Percentiles rank a stretch among this genome's conserved stretches.
phyloP scores from a whole-genome alignment of 345 rosid species.

The Lumnitzera littorea region DNA sequence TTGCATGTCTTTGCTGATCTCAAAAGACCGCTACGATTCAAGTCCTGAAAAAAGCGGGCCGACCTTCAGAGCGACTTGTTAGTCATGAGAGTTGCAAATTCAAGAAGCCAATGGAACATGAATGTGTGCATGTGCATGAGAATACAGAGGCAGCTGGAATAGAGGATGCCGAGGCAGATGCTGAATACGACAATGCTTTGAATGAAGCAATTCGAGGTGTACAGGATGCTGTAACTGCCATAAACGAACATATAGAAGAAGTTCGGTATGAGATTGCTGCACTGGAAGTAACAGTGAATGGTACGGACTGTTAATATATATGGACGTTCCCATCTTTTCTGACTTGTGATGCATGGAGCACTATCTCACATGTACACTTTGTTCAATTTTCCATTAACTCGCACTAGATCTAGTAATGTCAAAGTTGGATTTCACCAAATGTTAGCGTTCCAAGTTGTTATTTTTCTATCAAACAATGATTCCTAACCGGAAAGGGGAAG shows the following conservation, averaged over 20 bases:
- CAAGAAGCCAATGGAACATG: slow-evolving; percentile 60
- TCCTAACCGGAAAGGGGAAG: too few species aligned
- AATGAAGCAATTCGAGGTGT: slow-evolving; percentile 88
- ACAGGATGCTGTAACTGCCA: slow-evolving; percentile 73
- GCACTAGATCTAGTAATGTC: too few species aligned
- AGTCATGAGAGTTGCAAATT: slow-evolving; percentile 72
- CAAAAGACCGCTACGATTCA: slow-evolving; percentile 76
- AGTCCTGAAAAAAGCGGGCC: slow-evolving; percentile 77
- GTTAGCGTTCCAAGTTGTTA: too few species aligned
- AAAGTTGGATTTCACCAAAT: too few species aligned
- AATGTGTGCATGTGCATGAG: slow-evolving; percentile 78
- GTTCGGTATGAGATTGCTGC: slow-evolving; percentile 70
- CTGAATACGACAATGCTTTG: slow-evolving; percentile 69
- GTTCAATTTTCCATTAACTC: too few species aligned
- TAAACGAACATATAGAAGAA: slow-evolving; percentile 79
- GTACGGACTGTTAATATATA: not conserved
- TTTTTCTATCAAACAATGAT: too few species aligned
- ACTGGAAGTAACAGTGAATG: slow-evolving; percentile 33
- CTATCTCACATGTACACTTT: too few species aligned
- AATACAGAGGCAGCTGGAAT: slow-evolving; percentile 79
- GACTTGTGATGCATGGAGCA: too few species aligned
- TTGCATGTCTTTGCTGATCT: not conserved
- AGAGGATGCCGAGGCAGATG: slow-evolving; percentile 91
- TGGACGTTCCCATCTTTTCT: not conserved
- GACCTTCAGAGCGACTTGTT: slow-evolving; percentile 67